Evolutionary conservation across 1,284 basidiomycete genomes (phyloP).

Genomic region (Puccinia hordei): DNA sequence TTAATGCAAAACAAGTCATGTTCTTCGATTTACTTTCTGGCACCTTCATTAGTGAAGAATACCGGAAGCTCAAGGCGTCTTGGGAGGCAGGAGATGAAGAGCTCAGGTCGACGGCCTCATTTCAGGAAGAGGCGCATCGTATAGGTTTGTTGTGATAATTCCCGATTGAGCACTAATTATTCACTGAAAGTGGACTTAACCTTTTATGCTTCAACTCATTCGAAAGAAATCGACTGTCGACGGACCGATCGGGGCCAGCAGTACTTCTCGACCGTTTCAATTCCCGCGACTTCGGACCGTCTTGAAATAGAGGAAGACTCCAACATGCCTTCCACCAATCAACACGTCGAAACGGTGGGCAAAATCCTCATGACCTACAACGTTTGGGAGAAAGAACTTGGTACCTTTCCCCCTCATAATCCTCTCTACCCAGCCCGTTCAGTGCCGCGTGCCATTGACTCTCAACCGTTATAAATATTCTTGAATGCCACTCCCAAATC

Average conservation of each 20-base stretch:
- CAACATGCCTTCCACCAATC: conserved; percentile 79
- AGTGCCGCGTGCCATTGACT: conserved; percentile 12
- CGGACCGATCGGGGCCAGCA: conserved; percentile 91
- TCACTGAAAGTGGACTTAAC: background rate
- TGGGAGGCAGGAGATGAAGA: conserved; percentile 77
- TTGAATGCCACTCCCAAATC: conserved; percentile 46
- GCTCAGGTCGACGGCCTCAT: conserved; percentile 59
- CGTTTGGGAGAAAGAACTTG: conserved; percentile 77
- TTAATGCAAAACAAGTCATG: conserved; percentile 58
- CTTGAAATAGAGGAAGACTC: conserved; percentile 66
- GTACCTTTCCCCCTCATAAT: conserved; percentile 61
- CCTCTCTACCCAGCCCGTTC: conserved; percentile 18
- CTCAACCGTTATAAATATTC: conserved; percentile 56
- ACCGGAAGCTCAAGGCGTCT: conserved; percentile 70
- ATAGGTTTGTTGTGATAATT: conserved; percentile 52
- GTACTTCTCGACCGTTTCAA: conserved; percentile 66
- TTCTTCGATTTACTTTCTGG: conserved; percentile 15
- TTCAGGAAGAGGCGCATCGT: conserved; percentile 57
- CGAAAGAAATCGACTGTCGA: conserved; percentile 88
- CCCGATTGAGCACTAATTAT: background rate
- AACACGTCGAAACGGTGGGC: conserved; percentile 77
- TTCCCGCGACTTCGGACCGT: conserved; percentile 59
- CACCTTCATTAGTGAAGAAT: conserved; percentile 65
- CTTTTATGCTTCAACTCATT: conserved; percentile 1
- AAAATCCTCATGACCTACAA: conserved; percentile 88